These are phyloP conservation scores for Thraustochytrium striatum DNA, from an alignment of 352 stramenopile genomes.

Conservation along the genomic window DNA sequence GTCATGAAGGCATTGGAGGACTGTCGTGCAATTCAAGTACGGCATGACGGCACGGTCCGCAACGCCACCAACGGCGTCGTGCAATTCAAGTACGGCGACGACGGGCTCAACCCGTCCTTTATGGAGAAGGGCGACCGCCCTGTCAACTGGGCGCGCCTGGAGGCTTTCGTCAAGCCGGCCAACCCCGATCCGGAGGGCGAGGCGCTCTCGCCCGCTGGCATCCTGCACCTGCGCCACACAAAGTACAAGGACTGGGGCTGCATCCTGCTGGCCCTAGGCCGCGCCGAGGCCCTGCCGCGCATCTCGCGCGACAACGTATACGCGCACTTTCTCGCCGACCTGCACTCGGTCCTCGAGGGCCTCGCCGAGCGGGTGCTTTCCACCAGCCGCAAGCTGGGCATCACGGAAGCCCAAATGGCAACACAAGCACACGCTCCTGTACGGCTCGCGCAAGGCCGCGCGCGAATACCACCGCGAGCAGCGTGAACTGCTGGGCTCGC, in stretches of 20 bases:
- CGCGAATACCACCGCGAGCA: too few species aligned
- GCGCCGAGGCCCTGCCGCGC: not conserved
- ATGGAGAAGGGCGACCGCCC: slow-evolving; percentile 83
- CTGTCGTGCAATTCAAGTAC: slow-evolving; percentile 88
- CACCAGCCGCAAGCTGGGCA: not conserved
- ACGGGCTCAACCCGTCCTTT: slow-evolving; percentile 88
- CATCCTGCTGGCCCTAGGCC: slow-evolving; percentile 20
- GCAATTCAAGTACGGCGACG: slow-evolving; percentile 98
- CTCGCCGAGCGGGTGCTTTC: not conserved
- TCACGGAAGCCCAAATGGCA: too few species aligned
- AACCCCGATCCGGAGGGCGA: slow-evolving; percentile 62
- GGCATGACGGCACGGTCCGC: slow-evolving; percentile 84
- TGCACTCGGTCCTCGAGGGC: not conserved
- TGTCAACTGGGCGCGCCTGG: slow-evolving; percentile 90
- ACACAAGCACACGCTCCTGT: too few species aligned
- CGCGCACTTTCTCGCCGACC: slow-evolving; percentile 16
- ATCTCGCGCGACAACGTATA: slow-evolving; percentile 1
- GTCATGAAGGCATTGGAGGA: slow-evolving; percentile 98
- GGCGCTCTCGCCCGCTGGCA: not conserved
- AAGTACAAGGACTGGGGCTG: slow-evolving; percentile 53
- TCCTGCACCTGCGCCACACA: not conserved
- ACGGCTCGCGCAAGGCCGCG: too few species aligned
- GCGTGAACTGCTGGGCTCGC: too few species aligned
- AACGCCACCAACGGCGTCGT: slow-evolving; percentile 88
- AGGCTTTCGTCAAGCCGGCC: slow-evolving; percentile 77